Conservation (phyloP, 176 grass and related monocot genomes). For the Chrysopogon serrulatus region DNA sequence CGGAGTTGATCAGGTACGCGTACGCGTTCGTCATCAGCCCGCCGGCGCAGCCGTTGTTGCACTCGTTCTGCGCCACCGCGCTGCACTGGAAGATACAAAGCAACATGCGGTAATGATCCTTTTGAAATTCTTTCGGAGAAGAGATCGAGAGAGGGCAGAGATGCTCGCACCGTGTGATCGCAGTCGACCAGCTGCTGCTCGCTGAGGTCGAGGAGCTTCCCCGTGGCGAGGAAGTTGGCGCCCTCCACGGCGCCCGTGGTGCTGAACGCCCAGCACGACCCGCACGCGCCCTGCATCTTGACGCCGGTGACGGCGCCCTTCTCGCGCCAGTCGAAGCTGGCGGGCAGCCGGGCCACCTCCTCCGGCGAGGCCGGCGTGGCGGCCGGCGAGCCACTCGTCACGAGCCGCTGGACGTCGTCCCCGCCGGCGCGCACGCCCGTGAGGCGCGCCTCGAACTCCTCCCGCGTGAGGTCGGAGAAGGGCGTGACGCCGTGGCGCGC, state of each 20-base stretch:
- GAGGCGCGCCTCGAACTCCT: conserved; percentile 66
- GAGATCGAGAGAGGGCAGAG: neutral
- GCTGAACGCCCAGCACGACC: conserved; percentile 71
- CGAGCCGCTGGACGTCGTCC: neutral
- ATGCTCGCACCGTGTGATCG: conserved; percentile 51
- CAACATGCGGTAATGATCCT: neutral
- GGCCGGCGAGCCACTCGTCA: neutral
- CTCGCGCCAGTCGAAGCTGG: conserved; percentile 84
- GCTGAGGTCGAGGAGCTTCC: conserved; percentile 56
- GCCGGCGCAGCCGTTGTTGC: conserved; percentile 73
- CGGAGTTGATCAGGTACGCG: conserved; percentile 60
- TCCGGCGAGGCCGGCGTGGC: conserved; percentile 16
- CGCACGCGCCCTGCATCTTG: conserved; percentile 83
- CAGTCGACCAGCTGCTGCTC: conserved; percentile 77
- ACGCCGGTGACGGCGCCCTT: conserved; percentile 68
- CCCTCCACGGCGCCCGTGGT: conserved; percentile 58
- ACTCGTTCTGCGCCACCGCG: conserved; percentile 41
- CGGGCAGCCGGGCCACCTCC: conserved; percentile 46
- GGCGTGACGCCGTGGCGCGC: conserved; percentile 77
- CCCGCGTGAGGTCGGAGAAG: conserved; percentile 83
- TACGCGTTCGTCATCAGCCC: conserved; percentile 90
- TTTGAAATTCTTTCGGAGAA: neutral
- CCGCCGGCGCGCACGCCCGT: conserved; percentile 36
- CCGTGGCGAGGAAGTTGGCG: conserved; percentile 51
- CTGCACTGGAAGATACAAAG: conserved; percentile 33